Evolutionary conservation across 768 basidiomycete species (phyloP), one percentile per base, ranked within the genome.

Genomic region (Kwoniella bestiolae): DNA sequence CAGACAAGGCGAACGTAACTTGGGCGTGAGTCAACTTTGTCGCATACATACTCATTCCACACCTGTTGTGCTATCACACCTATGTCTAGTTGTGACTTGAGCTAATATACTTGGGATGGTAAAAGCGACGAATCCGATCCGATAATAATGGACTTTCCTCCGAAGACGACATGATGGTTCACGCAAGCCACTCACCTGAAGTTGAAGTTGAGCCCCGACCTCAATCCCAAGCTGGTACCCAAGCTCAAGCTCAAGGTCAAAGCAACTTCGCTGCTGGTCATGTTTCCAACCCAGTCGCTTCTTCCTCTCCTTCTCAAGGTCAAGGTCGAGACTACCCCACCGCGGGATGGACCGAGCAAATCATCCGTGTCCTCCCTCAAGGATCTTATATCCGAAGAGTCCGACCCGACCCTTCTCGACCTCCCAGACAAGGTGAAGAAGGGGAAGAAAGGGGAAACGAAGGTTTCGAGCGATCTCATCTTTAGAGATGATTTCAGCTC

Each of bases 1-100:
- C 6, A 32, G 41, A 21, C 65, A 66, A 56, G 65, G 65, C 14
- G 52, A 60, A 32, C 58, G 65, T 14, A 60, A 60, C 32, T 53
- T 60, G 32, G 65, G 65, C 5, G 65, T 66, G 45, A 66, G 65
- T 60, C 38, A 16, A 3, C 32, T 16, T 18, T 55, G 16, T 5
- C 38, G 12, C 11, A 18, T 35, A 18, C 16, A 51, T n/a, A n/a
- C n/a, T n/a, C n/a, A n/a, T n/a, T n/a, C n/a, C n/a, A n/a, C n/a
- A n/a, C n/a, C n/a, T n/a, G n/a, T n/a, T n/a, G n/a, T n/a, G n/a
- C n/a, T n/a, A n/a, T n/a, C n/a, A n/a, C n/a, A n/a, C n/a, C n/a
- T n/a, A n/a, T n/a, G n/a, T 9, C 14, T 29, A 51, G 21, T 14
- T 14, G 6, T 55, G 31, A 34, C 18, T 35, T 6, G 16, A 14